phyloP scores from a whole-genome alignment of 2,329 filamentous ascomycete genomes.

The Seiridium cupressi region DNA sequence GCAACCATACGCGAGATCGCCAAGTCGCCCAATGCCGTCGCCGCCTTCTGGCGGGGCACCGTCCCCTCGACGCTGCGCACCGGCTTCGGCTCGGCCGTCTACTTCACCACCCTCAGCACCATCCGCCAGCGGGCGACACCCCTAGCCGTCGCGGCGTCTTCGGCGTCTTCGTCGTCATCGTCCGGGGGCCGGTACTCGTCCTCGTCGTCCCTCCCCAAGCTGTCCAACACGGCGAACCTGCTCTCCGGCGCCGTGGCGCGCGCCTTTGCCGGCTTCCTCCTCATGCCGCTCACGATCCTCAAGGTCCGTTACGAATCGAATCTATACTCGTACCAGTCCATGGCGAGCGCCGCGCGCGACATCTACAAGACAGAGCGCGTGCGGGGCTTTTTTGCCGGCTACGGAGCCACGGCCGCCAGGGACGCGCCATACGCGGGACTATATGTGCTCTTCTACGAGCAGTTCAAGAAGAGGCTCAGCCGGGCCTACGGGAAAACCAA shows the following conservation, averaged over 20 bases:
- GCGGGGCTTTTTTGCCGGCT: conserved; percentile 87
- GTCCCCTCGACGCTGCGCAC: conserved; percentile 91
- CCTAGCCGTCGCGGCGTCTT: conserved; percentile 19
- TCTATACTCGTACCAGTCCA: conserved; percentile 78
- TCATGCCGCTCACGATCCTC: conserved; percentile 95
- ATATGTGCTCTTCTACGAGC: conserved; percentile 93
- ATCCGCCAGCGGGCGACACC: conserved; percentile 68
- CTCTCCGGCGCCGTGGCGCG: conserved; percentile 80
- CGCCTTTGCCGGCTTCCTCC: conserved; percentile 80
- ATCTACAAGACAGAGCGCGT: conserved; percentile 73
- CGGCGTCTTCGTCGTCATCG: conserved; percentile 14
- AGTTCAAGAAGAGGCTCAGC: conserved; percentile 66
- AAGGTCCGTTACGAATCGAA: conserved; percentile 95
- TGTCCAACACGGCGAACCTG: conserved; percentile 83
- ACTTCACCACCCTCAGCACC: conserved; percentile 85
- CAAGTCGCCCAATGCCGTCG: conserved; percentile 59
- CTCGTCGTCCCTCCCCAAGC: conserved; percentile 75
- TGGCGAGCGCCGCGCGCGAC: conserved; percentile 69
- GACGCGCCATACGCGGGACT: conserved; percentile 97
- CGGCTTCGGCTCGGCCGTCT: conserved; percentile 87
- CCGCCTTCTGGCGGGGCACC: conserved; percentile 87
- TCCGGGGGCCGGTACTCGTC: conserved; percentile 13
- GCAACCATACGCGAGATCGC: conserved; percentile 70
- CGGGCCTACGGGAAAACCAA: conserved; percentile 18
- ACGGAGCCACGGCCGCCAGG: conserved; percentile 87